Base-by-base conservation (phyloP, 1,284 basidiomycete genomes). In the Boletus hoseneyae region DNA sequence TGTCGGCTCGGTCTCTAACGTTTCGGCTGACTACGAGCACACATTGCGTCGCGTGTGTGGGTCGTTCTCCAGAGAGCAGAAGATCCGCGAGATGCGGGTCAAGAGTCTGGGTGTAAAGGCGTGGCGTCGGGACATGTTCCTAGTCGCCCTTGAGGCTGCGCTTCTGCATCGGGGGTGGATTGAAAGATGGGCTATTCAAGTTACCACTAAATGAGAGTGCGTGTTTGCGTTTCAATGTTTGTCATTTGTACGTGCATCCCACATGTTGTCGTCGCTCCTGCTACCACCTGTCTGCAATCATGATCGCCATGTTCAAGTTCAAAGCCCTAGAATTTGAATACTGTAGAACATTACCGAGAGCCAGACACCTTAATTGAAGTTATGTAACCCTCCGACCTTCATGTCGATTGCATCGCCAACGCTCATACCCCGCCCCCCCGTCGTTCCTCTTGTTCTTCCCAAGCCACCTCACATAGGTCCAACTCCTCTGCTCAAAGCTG, bases 381-480 rank as follows among this genome's bases (percentile, higher is more conserved):
- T 16, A 25, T 25, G 4, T 25, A 25, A 23, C 6, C 3, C 6
- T 23, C 6, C 21, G 21, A 23, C 3, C 21, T 23, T 23, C 4
- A 48, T 48, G 47, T 48, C 41, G n/a, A 45, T 48, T 15, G 36
- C 47, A 34, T 79, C 81, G 18, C 84, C 87, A 16, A 88, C 87
- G 2, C 66, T 90, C 12, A 69, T 90, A 36, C 83, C 85, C 4
- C 77, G 79, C 2, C 73, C 74, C 12, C 77, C 75, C 3, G 55
- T 75, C 27, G 83, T 87, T 59, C 88, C 87, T 0, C 71, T 74
- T 45, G 74, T 88, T 2, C 72, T 90, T 4, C 84, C 88, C 2
- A 74, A 73, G 51, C 72, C 76, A n/a, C 86, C 84, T 0, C 79
- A 82, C 51, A 78, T 84, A 0, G 79, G 86, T 52, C 85, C 85